Conservation (phyloP, 1,139 yeast species). For the Hemisphaericaspora subhashii region DNA sequence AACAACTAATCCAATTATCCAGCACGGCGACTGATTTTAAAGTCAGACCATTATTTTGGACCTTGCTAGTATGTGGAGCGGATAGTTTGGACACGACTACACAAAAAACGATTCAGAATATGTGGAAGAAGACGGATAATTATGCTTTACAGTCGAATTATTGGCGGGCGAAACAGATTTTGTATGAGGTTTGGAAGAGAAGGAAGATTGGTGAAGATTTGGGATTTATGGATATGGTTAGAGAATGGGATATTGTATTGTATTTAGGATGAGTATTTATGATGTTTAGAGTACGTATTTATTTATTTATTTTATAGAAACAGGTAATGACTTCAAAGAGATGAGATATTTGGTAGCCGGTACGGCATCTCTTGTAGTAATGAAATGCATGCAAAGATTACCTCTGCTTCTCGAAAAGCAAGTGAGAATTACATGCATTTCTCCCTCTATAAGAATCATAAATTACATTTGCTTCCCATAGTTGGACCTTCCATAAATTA, state of each 20-base stretch:
- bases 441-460: too few relatives aligned
- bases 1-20: slow-evolving; percentile 23
- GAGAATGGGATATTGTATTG: slow-evolving; percentile 53
- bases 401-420: too few relatives aligned
- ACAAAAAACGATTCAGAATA: slow-evolving; percentile 25
- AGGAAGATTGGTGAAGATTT: slow-evolving; percentile 40
- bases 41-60: slow-evolving; percentile 47
- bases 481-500: too few relatives aligned
- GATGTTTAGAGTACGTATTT: not conserved
- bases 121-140: slow-evolving; percentile 28
- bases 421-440: too few relatives aligned
- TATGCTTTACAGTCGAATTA: slow-evolving; percentile 30
- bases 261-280: slow-evolving; percentile 26
- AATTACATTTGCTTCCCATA: too few relatives aligned
- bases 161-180: slow-evolving; percentile 57
- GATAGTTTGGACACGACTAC: slow-evolving; percentile 22
- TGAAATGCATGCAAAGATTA: too few relatives aligned
- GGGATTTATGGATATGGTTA: slow-evolving; percentile 54
- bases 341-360: too few relatives aligned
- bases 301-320: slow-evolving; percentile 1
- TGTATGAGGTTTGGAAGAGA: slow-evolving; percentile 53
- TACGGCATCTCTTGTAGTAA: too few relatives aligned
- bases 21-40: slow-evolving; percentile 7
- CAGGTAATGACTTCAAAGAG: too few relatives aligned
- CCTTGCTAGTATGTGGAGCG: slow-evolving; percentile 48